A percentile compares a stretch with the other conserved stretches of the same genome.
Conservation (phyloP, 306 rosid species). For the Pyrus pyrifolia region DNA sequence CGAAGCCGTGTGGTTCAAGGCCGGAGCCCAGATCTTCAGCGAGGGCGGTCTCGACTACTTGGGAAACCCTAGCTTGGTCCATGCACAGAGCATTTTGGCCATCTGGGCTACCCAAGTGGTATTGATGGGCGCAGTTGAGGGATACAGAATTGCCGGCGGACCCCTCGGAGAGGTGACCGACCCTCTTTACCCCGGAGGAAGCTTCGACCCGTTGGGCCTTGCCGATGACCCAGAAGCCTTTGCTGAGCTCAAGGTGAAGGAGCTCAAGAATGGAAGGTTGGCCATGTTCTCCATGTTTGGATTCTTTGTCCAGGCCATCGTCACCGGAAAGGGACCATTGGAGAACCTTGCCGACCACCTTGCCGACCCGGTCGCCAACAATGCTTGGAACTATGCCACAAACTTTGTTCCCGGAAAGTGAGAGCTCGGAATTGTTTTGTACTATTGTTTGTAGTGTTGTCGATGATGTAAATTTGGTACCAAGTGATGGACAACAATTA, state of each 20-base stretch:
- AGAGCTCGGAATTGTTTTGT: neutral
- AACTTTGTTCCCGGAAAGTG: conserved; percentile 92
- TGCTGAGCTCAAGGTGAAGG: conserved; percentile 87
- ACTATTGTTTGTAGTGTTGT: neutral
- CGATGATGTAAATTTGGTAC: conserved; percentile 20
- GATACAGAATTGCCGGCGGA: conserved; percentile 84
- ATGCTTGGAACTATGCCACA: conserved; percentile 87
- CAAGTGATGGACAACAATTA: neutral
- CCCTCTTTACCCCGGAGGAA: conserved; percentile 88
- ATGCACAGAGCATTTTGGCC: conserved; percentile 86
- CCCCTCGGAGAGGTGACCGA: conserved; percentile 79
- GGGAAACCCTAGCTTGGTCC: conserved; percentile 89
- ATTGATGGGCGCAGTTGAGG: conserved; percentile 88
- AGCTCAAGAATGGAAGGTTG: conserved; percentile 77
- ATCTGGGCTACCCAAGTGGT: conserved; percentile 79
- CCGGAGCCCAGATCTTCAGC: conserved; percentile 82
- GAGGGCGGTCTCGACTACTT: conserved; percentile 94
- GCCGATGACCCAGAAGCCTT: conserved; percentile 97
- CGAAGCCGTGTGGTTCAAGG: conserved; percentile 93
- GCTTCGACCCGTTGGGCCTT: conserved; percentile 92
- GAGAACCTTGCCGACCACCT: conserved; percentile 94
- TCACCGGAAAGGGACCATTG: conserved; percentile 79
- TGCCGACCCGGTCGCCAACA: conserved; percentile 93
- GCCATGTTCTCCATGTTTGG: conserved; percentile 98
- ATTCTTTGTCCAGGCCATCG: conserved; percentile 88